phyloP scores from a whole-genome alignment of 495 filamentous ascomycete genomes.

The Neurospora sp. region DNA sequence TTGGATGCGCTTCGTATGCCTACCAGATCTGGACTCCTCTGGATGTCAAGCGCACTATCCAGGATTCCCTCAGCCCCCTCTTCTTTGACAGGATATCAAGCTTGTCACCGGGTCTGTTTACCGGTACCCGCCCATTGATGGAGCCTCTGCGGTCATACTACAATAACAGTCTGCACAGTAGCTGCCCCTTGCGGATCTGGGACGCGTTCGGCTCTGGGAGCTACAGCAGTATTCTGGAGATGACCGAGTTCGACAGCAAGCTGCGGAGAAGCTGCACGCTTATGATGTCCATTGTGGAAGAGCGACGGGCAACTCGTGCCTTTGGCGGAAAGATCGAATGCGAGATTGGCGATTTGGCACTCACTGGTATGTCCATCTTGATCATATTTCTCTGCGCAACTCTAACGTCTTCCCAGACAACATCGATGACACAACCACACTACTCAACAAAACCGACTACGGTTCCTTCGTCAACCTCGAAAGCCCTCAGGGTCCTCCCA shows the following conservation, averaged over 20 bases:
- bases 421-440: slow-evolving; percentile 15
- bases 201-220: slow-evolving; percentile 33
- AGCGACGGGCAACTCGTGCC: slow-evolving; percentile 27
- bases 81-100: slow-evolving; percentile 43
- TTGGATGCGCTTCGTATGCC: slow-evolving; percentile 33
- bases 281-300: slow-evolving; percentile 36
- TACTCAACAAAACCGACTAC: slow-evolving; percentile 36
- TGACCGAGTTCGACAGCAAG: slow-evolving; percentile 25
- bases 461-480: slow-evolving; percentile 32
- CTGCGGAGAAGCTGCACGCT: slow-evolving; percentile 32
- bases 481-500: slow-evolving; percentile 16
- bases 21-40: slow-evolving; percentile 32
- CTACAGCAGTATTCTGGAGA: slow-evolving; percentile 34
- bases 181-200: slow-evolving; percentile 29
- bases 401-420: slow-evolving; percentile 17
- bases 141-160: slow-evolving; percentile 29
- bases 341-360: slow-evolving; percentile 24
- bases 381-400: not conserved
- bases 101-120: slow-evolving; percentile 36
- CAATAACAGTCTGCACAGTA: slow-evolving; percentile 22
- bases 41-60: slow-evolving; percentile 39
- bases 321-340: slow-evolving; percentile 25
- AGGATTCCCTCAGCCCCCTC: slow-evolving; percentile 36
- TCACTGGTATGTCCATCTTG: slow-evolving; percentile 27
- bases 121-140: slow-evolving; percentile 18